A percentile compares a stretch with the other conserved stretches of the same genome.
These are phyloP conservation scores for Chrysoporthe deuterocubensis DNA, from an alignment of 2,329 filamentous ascomycete species.

Conservation along the genomic window DNA sequence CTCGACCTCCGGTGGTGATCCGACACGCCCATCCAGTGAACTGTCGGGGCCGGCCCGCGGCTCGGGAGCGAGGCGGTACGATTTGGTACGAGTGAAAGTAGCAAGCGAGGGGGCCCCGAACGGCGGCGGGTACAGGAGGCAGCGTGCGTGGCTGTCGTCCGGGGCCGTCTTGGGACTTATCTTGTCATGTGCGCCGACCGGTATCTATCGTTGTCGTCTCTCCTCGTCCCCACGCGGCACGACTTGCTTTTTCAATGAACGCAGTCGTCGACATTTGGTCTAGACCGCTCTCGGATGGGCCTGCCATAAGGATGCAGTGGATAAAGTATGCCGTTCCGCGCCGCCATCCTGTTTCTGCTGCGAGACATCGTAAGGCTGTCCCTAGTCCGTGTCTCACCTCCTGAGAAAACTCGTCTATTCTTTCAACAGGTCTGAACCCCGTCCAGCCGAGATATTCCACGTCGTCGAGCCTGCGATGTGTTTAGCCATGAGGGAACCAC, in stretches of 20 bases:
- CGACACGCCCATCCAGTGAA: neutral
- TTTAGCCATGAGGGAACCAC: neutral
- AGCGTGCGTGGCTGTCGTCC: neutral
- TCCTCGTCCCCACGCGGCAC: neutral
- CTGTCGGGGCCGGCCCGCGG: neutral
- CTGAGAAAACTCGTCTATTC: neutral
- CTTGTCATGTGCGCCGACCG: neutral
- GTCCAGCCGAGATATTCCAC: neutral
- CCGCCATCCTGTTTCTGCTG: neutral
- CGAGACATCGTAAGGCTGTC: neutral
- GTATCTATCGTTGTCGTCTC: neutral
- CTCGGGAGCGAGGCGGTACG: neutral
- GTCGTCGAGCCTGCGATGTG: neutral
- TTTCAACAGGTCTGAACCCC: no score
- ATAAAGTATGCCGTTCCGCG: neutral
- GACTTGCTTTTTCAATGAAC: neutral
- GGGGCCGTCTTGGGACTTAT: neutral
- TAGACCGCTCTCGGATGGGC: neutral
- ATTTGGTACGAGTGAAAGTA: neutral
- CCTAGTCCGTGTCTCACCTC: neutral
- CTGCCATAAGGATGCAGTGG: neutral
- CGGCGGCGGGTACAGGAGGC: conserved; percentile 11
- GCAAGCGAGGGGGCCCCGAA: conserved; percentile 6
- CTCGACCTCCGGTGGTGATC: neutral
- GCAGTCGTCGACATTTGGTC: neutral